A percentile compares a stretch with the other conserved stretches of the same genome.
These are phyloP conservation scores for Fusarium caatingaense DNA, from an alignment of 2,329 filamentous ascomycete species.

Conservation along the genomic window DNA sequence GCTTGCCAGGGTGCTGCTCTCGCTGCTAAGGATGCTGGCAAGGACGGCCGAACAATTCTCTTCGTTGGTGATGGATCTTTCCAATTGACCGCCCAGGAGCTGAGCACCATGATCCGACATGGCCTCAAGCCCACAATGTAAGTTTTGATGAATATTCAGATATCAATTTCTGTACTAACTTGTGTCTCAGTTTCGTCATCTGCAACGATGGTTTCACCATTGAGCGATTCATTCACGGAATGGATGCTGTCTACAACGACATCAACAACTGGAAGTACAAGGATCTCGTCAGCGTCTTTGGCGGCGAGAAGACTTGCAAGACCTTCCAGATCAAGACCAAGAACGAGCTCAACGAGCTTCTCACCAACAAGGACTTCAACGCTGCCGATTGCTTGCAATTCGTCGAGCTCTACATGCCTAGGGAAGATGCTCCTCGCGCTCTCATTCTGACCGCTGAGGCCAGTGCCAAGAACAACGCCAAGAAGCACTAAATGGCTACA, in stretches of 20 bases:
- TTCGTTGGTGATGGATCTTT: constrained; percentile 92
- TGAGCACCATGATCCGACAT: constrained; percentile 85
- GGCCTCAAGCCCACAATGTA: constrained; percentile 80
- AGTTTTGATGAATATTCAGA: constrained; percentile 48
- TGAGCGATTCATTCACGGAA: constrained; percentile 88
- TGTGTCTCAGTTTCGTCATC: constrained; percentile 73
- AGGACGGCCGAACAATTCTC: constrained; percentile 76
- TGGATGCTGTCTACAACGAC: constrained; percentile 84
- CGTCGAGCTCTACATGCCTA: constrained; percentile 85
- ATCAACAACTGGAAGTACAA: constrained; percentile 80
- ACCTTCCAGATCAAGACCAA: constrained; percentile 77
- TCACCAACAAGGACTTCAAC: constrained; percentile 73
- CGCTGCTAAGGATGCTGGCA: constrained; percentile 73
- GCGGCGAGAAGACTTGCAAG: constrained; percentile 68
- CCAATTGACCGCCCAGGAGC: constrained; percentile 85
- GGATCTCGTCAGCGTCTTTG: constrained; percentile 75
- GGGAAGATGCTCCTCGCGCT: constrained; percentile 78
- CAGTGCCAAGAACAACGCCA: constrained; percentile 75
- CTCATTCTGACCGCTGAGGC: constrained; percentile 77
- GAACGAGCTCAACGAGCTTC: constrained; percentile 73
- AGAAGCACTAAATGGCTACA: constrained; percentile 44
- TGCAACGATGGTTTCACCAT: constrained; percentile 92
- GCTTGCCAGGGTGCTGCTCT: constrained; percentile 75
- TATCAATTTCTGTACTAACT: constrained; percentile 32
- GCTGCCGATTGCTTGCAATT: constrained; percentile 69